These are phyloP conservation scores for Takashimella koratensis DNA, from an alignment of 1,284 basidiomycete genomes.

Conservation along the genomic window DNA sequence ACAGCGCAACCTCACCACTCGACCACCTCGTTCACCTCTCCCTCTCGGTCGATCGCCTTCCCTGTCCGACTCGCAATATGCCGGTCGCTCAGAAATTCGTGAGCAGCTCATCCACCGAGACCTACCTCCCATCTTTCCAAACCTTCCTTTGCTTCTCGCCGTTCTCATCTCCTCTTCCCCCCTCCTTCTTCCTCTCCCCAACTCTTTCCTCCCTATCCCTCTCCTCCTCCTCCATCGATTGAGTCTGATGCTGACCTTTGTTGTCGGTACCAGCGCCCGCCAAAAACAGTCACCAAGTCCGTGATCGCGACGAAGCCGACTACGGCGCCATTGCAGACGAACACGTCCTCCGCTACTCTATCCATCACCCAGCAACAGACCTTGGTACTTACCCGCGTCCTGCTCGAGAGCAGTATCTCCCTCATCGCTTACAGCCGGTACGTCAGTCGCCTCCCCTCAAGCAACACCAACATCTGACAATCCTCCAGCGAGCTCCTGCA, in stretches of 20 bases:
- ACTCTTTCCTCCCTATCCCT: no score
- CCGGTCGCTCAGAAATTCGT: not conserved
- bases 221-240: no score
- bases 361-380: no score
- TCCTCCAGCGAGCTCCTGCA: no score
- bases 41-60: not conserved
- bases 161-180: no score
- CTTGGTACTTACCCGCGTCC: not conserved
- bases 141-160: not conserved
- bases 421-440: not conserved
- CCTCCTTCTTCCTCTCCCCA: no score
- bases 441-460: not conserved
- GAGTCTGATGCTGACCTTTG: no score
- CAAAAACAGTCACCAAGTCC: not conserved
- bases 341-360: not conserved
- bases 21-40: not conserved
- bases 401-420: not conserved
- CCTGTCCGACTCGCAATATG: not conserved
- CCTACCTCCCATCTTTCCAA: not conserved
- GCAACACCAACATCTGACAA: no score
- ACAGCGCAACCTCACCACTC: no score
- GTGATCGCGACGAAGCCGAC: not conserved
- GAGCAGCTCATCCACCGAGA: no score
- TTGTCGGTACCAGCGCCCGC: not conserved
- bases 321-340: no score